phyloP scores from a whole-genome alignment of 106 monocot species.

The Allium sativum region DNA sequence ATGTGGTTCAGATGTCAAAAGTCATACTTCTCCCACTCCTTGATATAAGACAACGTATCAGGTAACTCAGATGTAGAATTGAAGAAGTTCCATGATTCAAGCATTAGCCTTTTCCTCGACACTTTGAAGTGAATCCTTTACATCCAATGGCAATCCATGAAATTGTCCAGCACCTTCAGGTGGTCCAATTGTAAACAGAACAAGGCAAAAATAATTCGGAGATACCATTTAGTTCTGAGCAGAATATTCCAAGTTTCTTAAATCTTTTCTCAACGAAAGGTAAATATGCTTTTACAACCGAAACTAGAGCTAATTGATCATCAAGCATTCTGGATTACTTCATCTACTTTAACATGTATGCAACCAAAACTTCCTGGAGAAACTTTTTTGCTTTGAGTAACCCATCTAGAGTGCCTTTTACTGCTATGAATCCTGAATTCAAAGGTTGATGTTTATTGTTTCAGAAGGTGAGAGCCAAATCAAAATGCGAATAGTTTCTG shows the following conservation, averaged over 20 bases:
- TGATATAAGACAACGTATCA: no score
- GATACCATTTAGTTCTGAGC: slow-evolving; percentile 38
- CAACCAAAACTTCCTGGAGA: slow-evolving; percentile 66
- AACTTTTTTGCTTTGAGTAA: slow-evolving; percentile 61
- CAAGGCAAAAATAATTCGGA: slow-evolving; percentile 80
- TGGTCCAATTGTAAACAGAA: slow-evolving; percentile 87
- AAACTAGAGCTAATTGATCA: slow-evolving; percentile 77
- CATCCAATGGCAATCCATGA: slow-evolving; percentile 96
- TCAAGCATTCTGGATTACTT: slow-evolving; percentile 90
- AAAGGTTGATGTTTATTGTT: slow-evolving; percentile 93
- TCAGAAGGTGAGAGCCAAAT: slow-evolving; percentile 85
- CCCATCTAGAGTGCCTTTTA: slow-evolving; percentile 78
- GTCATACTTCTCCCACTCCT: no score
- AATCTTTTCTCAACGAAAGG: slow-evolving; percentile 43
- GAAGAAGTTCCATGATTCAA: no score
- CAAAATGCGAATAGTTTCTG: slow-evolving; percentile 55
- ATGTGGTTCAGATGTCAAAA: no score
- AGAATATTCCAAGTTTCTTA: slow-evolving; percentile 40
- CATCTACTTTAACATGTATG: slow-evolving; percentile 61
- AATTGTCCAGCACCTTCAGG: slow-evolving; percentile 99
- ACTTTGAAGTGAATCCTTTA: no score
- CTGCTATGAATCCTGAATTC: slow-evolving; percentile 95
- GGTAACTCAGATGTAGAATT: no score
- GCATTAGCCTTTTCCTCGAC: no score
- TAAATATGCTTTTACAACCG: slow-evolving; percentile 58